A percentile compares a stretch with the other conserved stretches of the same genome.
phyloP scores from a whole-genome alignment of 176 grass and related monocot genomes.

The Chloris gayana region DNA sequence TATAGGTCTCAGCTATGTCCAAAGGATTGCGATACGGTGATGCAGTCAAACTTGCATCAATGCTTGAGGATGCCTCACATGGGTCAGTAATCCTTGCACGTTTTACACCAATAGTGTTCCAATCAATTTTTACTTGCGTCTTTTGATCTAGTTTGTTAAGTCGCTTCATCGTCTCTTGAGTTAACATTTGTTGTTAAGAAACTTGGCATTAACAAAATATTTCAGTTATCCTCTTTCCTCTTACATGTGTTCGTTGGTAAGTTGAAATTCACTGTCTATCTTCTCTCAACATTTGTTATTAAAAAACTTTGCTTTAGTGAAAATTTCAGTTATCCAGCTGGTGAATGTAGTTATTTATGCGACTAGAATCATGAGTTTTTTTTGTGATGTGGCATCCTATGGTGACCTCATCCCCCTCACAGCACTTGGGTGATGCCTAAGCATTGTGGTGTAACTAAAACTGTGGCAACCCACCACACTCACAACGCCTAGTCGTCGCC shows the following conservation, averaged over 20 bases:
- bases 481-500: no score
- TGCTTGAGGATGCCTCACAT: slow-evolving; percentile 86
- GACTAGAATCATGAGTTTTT: neutral
- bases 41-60: slow-evolving; percentile 70
- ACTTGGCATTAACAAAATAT: neutral
- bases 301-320: neutral
- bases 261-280: neutral
- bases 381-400: no score
- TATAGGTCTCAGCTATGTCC: slow-evolving; percentile 74
- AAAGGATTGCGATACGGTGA: slow-evolving; percentile 76
- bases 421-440: no score
- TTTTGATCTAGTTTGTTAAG: slow-evolving; percentile 8
- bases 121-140: neutral
- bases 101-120: slow-evolving; percentile 4
- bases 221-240: neutral
- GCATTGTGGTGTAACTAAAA: no score
- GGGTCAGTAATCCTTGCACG: slow-evolving; percentile 56
- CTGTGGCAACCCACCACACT: no score
- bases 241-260: neutral
- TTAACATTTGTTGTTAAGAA: neutral
- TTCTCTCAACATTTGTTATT: neutral
- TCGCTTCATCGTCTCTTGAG: neutral
- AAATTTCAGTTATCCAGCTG: neutral
- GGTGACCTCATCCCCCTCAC: no score
- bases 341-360: neutral